Evolutionary conservation across 257 asterid genomes (phyloP), one percentile per base, ranked within the genome.

Genomic region (Leonotis leonurus): DNA sequence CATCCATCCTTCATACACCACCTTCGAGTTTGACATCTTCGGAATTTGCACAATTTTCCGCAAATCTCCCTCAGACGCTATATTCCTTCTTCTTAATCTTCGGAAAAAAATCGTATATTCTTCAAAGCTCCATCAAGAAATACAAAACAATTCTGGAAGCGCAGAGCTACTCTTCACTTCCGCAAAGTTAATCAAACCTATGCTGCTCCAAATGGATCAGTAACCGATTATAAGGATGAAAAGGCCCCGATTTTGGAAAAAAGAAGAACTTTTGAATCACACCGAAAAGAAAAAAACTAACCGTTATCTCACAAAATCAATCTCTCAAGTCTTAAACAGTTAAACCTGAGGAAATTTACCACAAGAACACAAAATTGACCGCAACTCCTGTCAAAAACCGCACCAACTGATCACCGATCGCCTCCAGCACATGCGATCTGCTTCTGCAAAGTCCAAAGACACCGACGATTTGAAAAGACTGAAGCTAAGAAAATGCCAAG

Each of bases 1-100:
- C 97, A 93, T 87, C 97, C 97, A 89, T 70, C 99, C 99, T 71
- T 93, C 99, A 65, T 89, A 85, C 40, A 93, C 94, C 75, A 85
- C 95, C 82, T 82, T 82, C 50, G 85, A 60, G 75, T 87, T 89
- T 43, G 97, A 89, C 97, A 89, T 89, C 76, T 56, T 73, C 60
- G 45, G 51, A 54, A 56, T 54, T 11, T 46, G 65, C 66, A 49
- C 40, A 26, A 26, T 48, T 61, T 26, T 24, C 71, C 48, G 33
- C 73, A 46, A 56, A 62, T 55, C 35, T 27, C 55, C 70, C 60
- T 50, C 65, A 66, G 37, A 32, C 75, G 25, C 72, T 16, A 32
- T 3, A 18, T n/a, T 10, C 33, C 32, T 46, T 69, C 65, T 50
- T 56, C 56, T 65, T 49, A 50, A 39, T 62, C 56, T 22, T n/a